Conservation (phyloP, 1,139 yeast species). For the Scheffersomyces lignicola region DNA sequence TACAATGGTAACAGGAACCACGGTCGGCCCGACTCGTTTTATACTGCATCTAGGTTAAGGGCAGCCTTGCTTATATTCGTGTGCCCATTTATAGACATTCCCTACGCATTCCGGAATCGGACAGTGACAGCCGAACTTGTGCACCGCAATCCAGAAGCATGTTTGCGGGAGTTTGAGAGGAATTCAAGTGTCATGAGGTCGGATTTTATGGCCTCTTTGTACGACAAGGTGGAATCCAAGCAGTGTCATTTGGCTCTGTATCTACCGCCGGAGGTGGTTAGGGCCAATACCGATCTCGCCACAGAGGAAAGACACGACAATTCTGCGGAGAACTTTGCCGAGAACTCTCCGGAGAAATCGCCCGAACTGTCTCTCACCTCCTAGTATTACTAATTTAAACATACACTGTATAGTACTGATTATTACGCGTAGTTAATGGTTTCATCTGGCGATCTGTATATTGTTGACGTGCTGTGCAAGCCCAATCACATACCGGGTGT, state of each 20-base stretch:
- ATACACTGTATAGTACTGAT: no score
- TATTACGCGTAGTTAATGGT: no score
- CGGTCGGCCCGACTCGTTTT: conserved; percentile 10
- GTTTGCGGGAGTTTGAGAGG: conserved; percentile 9
- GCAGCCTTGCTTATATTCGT: conserved; percentile 22
- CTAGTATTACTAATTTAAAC: not conserved
- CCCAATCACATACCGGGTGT: no score
- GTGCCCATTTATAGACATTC: conserved; percentile 33
- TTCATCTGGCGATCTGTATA: no score
- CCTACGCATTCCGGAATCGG: conserved; percentile 11
- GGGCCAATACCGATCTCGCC: not conserved
- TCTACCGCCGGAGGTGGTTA: conserved; percentile 1
- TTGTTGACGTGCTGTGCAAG: no score
- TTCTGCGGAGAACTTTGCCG: not conserved
- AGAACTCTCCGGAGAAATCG: not conserved
- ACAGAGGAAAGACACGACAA: not conserved
- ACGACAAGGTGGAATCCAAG: conserved; percentile 19
- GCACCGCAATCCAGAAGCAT: conserved; percentile 6
- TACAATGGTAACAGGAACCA: conserved; percentile 29
- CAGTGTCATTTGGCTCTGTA: conserved; percentile 26
- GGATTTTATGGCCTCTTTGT: conserved; percentile 17
- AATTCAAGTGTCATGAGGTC: conserved; percentile 18
- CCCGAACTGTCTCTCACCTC: conserved; percentile 2
- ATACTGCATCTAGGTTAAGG: conserved; percentile 15
- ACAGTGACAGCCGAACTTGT: not conserved